Evolutionary conservation across 2,329 filamentous ascomycete genomes (phyloP), one percentile per base, ranked within the genome.

Genomic region (Canariomyces notabilis): DNA sequence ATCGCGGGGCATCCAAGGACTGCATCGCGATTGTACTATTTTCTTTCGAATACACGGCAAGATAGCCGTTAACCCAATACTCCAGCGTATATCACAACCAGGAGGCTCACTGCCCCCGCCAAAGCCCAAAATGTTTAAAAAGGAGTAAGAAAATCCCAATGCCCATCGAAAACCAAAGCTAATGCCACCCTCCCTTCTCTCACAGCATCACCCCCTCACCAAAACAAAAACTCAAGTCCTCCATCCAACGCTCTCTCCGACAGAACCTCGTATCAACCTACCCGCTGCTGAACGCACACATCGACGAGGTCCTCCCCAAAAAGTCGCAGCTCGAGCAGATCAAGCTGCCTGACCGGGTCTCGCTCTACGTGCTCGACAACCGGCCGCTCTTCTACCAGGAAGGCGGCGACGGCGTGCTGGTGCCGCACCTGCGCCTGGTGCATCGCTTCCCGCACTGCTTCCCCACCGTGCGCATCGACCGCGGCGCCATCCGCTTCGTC

Each of bases 161-260:
- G n/a, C n/a, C n/a, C n/a, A n/a, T n/a, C n/a, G n/a, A n/a, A n/a
- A 55, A 26, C 48, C 50, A 50, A 51, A 38, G 39, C 56, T 60
- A 56, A 63, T 54, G 42, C 22, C 26, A 16, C 48, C n/a, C 29
- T 29, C 31, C 7, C 18, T 31, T 8, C 37, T 14, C 18, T 33
- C 33, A 36, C 61, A 91, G 87, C 57, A 82, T 95, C 65, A 73
- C 82, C 60, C 72, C 84, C 20, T 81, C 85, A 56, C 83, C 87
- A 46, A 95, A 93, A 72, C 89, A 89, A 59, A 97, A 97, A 76
- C 88, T 97, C 69, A 98, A 97, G 73, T 96, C 91, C 55, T 95
- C 89, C 19, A 88, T 89, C 46, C 90, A 96, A 73, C 87, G 93
- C 62, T 80, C 75, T 54, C 83, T 98, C 59, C 87, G 93, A 58